Base-by-base conservation (phyloP, 208 protist genomes). In the Blechomonas ayalai region DNA sequence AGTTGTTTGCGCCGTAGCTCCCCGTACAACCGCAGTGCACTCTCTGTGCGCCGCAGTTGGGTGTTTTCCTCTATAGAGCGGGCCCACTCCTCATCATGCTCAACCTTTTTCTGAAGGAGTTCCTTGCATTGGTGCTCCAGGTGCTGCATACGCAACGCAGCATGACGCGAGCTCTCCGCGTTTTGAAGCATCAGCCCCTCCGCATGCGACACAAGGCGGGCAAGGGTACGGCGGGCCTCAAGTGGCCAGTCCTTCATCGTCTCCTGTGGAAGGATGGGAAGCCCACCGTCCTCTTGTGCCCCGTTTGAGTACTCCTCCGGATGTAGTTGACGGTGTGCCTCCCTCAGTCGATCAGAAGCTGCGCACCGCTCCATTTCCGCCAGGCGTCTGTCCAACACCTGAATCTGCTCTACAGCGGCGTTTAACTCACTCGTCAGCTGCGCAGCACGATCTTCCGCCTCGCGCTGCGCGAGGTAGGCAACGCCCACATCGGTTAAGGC, bases 351-450 rank as follows among this genome's bases (percentile, higher is more conserved):
- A 23, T 61, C 56, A 6, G 57, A 45, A 8, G 61, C 64, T 15
- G 74, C 58, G 5, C 56, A 63, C 2, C 64, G 62, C 48, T 92
- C 72, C 59, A 82, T 78, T 38, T 84, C 78, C 1, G 71, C 78
- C 10, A 92, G 52, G 16, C 76, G 72, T 27, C 63, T 64, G 35
- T 92, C 83, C n/a, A 92, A 48, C 0, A 64, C 49, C 39, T 82
- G 69, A 55, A 92, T 92, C 32, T 82, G 71, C 38, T 73, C 67
- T 22, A 84, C 69, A 22, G 83, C 83, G 1, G 67, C 64, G 29
- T 80, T 65, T 12, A 92, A 58, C 36, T 87, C 83, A 19, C 52
- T 66, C 0, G 59, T 52, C 10, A 87, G 53, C 49, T 73, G 74
- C 22, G 51, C 47, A 2, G 78, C 68, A 3, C 72, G 58, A 24